These are phyloP conservation scores for Cucurbita ficifolia DNA, from an alignment of 306 rosid genomes.

Conservation along the genomic window DNA sequence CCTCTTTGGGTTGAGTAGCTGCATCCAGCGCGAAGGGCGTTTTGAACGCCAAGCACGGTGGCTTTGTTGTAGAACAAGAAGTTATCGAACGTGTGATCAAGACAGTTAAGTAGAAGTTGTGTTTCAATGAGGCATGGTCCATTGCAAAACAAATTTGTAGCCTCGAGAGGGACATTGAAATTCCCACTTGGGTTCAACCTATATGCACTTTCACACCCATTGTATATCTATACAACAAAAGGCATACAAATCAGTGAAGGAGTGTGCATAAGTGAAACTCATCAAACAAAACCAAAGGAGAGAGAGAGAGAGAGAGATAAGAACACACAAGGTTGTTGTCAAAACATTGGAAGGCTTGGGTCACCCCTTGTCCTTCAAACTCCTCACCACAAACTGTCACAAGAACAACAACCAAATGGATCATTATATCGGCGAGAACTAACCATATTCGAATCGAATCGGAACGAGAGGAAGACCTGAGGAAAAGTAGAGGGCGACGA, in stretches of 20 bases:
- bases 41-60: conserved; percentile 21
- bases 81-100: conserved; percentile 18
- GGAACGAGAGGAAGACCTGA: conserved; percentile 18
- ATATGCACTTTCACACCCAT: conserved; percentile 31
- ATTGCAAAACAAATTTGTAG: conserved; percentile 30
- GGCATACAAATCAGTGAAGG: neutral
- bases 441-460: neutral
- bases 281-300: neutral
- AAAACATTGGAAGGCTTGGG: conserved; percentile 34
- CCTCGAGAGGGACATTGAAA: conserved; percentile 30
- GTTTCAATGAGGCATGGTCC: conserved; percentile 54
- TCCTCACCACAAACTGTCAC: conserved; percentile 23
- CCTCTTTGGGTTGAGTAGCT: conserved; percentile 28
- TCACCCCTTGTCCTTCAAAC: conserved; percentile 22
- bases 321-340: conserved; percentile 31
- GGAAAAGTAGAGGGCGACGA: conserved; percentile 12
- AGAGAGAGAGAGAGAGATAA: neutral
- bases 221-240: conserved; percentile 25
- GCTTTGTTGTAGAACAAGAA: conserved; percentile 46
- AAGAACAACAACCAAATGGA: neutral
- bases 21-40: conserved; percentile 39
- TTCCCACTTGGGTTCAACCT: conserved; percentile 53
- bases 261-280: neutral
- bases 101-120: conserved; percentile 34
- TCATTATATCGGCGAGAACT: neutral